Evolutionary conservation across 192 early-diverging fungal species (phyloP).

Genomic region (Coemansia aciculifera): DNA sequence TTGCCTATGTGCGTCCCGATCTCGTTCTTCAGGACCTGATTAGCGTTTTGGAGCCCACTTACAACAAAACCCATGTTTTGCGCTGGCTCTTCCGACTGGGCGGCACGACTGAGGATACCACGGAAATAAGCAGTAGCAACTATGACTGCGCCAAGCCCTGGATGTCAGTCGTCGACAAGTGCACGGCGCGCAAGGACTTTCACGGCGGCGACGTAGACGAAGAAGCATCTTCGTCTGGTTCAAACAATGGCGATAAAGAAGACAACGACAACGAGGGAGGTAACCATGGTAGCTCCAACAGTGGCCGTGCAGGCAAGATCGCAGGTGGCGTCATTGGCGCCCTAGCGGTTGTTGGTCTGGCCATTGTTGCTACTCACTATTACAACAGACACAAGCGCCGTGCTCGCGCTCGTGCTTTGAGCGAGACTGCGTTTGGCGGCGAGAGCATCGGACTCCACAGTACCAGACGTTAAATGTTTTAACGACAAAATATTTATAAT

Average conservation of each 20-base stretch:
- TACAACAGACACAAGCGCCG: constrained; percentile 39
- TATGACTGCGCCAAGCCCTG: constrained; percentile 39
- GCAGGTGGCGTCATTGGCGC: constrained; percentile 45
- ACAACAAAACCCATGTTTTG: constrained; percentile 14
- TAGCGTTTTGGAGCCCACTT: constrained; percentile 34
- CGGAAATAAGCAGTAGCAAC: constrained; percentile 19
- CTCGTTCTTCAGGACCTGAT: constrained; percentile 48
- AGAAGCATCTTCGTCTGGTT: not conserved
- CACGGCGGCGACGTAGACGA: constrained; percentile 13
- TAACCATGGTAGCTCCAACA: not conserved
- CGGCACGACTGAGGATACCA: constrained; percentile 34
- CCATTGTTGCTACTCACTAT: constrained; percentile 42
- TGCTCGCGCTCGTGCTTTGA: constrained; percentile 34
- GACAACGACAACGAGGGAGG: not conserved
- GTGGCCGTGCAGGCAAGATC: constrained; percentile 40
- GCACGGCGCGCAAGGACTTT: constrained; percentile 34
- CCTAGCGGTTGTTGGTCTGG: constrained; percentile 21
- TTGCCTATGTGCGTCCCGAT: constrained; percentile 44
- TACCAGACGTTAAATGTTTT: not conserved
- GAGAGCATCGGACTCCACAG: constrained; percentile 31
- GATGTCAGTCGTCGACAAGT: constrained; percentile 29
- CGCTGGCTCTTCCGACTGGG: constrained; percentile 48
- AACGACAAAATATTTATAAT: not conserved
- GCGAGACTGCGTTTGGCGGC: constrained; percentile 24
- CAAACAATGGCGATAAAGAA: not conserved